Evolutionary conservation across 441 rosid species (phyloP).

Genomic region (Kokia cookei): DNA sequence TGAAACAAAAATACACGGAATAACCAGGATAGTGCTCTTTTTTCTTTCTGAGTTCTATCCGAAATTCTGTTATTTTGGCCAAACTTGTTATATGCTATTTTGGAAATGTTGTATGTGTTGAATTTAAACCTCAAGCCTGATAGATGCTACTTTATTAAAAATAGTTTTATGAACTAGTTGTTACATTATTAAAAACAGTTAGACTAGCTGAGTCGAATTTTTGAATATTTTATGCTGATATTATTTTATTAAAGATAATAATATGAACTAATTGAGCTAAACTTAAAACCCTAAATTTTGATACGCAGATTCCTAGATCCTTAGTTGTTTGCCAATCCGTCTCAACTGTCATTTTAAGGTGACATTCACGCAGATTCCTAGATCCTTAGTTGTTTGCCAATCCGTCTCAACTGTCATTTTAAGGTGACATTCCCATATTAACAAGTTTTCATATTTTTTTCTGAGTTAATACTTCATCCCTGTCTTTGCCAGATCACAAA

Average conservation of each 20-base stretch:
- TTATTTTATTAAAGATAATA: not conserved
- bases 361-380: not conserved
- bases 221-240: too few relatives aligned
- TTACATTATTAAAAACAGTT: too few relatives aligned
- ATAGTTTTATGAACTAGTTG: not conserved
- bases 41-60: not conserved
- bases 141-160: too few relatives aligned
- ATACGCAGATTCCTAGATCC: not conserved
- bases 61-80: not conserved
- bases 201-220: too few relatives aligned
- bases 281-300: too few relatives aligned
- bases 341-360: not conserved
- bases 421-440: not conserved
- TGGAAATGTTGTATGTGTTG: not conserved
- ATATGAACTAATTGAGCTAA: not conserved
- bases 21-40: not conserved
- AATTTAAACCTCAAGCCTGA: not conserved
- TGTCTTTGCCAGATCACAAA: not conserved
- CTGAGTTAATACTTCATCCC: not conserved
- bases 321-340: not conserved
- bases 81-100: not conserved
- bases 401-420: not conserved
- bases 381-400: not conserved
- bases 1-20: not conserved
- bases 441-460: not conserved